Base-by-base conservation (phyloP, 495 filamentous ascomycete genomes). In the Talaromyces thailandensis region DNA sequence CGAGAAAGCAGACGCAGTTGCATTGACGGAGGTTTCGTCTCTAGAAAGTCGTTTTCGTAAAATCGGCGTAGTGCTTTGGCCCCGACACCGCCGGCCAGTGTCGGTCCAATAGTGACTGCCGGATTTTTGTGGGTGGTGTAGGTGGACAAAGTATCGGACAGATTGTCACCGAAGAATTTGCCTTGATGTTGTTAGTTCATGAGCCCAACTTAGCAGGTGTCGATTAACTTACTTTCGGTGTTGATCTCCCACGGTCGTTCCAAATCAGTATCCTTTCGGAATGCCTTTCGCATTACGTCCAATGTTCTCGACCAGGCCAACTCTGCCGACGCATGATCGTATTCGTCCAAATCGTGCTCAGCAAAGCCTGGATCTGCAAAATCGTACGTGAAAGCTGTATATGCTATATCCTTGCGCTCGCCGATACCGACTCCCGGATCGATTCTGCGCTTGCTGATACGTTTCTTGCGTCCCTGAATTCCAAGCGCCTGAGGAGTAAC, bases 51-150 rank as follows among this genome's bases (percentile, higher is more conserved):
- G 16, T 90, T 71, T 1, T 81, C 79, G 69, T 95, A 95, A 70
- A 95, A 96, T 12, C 77, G 72, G 1, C 81, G 80, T n/a, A 94
- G 74, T 9, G 83, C 81, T 45, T 82, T 76, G 6, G 81, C 70
- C 0, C 92, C 92, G n/a, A 90, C 79, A 0, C 88, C 92, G 14
- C 91, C 91, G 28, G 87, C 91, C 66, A 89, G 65, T 0, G 82
- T 84, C 0, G 83, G 81, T 0, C 74, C 75, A 61, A 81, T 76
- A 21, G 86, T 86, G 14, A 86, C 83, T 11, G 80, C 75, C 0
- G 85, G 83, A 1, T 75, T 74, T 60, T 74, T 73, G 57, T 78
- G 69, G 6, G 72, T 64, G 31, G 77, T 76, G 65, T 85, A 87
- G 3, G 78, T 79, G 0, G 78, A 75, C 75, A 88, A 76, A 0